Conservation (phyloP, 306 rosid species). For the Acacia crassicarpa region DNA sequence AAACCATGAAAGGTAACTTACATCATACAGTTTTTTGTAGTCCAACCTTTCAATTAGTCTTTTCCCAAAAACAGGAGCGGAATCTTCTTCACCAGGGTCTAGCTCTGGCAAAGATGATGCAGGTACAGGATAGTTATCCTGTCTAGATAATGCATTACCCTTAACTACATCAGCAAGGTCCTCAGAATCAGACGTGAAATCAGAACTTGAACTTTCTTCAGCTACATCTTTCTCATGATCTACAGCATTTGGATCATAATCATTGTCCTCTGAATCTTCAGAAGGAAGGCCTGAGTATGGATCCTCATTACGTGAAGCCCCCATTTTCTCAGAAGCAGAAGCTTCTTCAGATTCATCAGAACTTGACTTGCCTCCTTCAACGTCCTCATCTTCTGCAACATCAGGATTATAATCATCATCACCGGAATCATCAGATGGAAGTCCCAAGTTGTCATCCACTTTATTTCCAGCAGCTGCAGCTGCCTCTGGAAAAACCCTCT, state of each 20-base stretch:
- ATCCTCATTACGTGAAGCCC: constrained; percentile 53
- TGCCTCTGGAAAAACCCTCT: constrained; percentile 96
- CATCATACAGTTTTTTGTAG: constrained; percentile 94
- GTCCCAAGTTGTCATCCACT: constrained; percentile 57
- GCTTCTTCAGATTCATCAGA: constrained; percentile 74
- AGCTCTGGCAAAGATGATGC: constrained; percentile 51
- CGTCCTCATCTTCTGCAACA: constrained; percentile 58
- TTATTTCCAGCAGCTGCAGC: constrained; percentile 64
- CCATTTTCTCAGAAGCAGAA: constrained; percentile 79
- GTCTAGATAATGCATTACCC: constrained; percentile 36
- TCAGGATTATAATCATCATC: constrained; percentile 89
- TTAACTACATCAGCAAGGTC: constrained; percentile 71
- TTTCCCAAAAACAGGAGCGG: constrained; percentile 51
- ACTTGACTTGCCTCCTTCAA: constrained; percentile 60
- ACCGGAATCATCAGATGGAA: constrained; percentile 90
- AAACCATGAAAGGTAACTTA: constrained; percentile 55
- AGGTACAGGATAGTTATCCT: constrained; percentile 37
- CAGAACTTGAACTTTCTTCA: constrained; percentile 81
- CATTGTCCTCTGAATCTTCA: constrained; percentile 88
- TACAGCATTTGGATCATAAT: constrained; percentile 66
- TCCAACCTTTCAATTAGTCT: constrained; percentile 81
- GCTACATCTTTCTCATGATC: constrained; percentile 37
- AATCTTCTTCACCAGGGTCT: constrained; percentile 53
- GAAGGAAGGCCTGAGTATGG: constrained; percentile 77
- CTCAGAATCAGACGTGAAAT: constrained; percentile 93